These are phyloP conservation scores for Boletus vinaceobasis DNA, from an alignment of 768 basidiomycete species.

Conservation along the genomic window DNA sequence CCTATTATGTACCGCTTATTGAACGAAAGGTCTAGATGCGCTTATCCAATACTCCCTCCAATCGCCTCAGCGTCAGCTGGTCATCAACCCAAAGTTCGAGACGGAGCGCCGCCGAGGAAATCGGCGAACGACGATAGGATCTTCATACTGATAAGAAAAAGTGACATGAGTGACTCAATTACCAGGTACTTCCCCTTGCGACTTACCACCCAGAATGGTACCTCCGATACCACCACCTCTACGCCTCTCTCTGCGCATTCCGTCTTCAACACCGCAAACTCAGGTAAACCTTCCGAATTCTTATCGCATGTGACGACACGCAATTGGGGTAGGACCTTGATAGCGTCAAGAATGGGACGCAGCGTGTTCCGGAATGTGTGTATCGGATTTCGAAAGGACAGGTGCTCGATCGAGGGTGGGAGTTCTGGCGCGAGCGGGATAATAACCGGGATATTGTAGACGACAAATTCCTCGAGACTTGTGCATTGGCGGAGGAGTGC, in stretches of 20 bases:
- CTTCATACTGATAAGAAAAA: constrained; percentile 31
- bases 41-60: background rate
- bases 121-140: constrained; percentile 30
- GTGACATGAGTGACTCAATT: background rate
- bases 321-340: constrained; percentile 34
- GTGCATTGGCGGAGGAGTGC: constrained; percentile 36
- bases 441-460: constrained; percentile 36
- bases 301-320: constrained; percentile 37
- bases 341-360: constrained; percentile 28
- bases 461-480: constrained; percentile 38
- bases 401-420: constrained; percentile 38
- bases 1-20: no score
- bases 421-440: constrained; percentile 31
- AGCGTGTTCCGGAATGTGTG: constrained; percentile 24
- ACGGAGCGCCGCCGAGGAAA: constrained; percentile 38
- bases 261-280: constrained; percentile 23
- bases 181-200: background rate
- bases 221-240: constrained; percentile 25
- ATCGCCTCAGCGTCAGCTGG: constrained; percentile 4
- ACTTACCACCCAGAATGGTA: constrained; percentile 38
- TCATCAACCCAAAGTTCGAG: constrained; percentile 37
- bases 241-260: constrained; percentile 32
- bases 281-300: constrained; percentile 14
- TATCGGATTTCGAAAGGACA: constrained; percentile 34
- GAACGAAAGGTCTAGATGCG: background rate